A percentile compares a stretch with the other conserved stretches of the same genome.
Evolutionary conservation across 2,329 filamentous ascomycete genomes (phyloP).

Genomic region (Cryphonectria naterciae): DNA sequence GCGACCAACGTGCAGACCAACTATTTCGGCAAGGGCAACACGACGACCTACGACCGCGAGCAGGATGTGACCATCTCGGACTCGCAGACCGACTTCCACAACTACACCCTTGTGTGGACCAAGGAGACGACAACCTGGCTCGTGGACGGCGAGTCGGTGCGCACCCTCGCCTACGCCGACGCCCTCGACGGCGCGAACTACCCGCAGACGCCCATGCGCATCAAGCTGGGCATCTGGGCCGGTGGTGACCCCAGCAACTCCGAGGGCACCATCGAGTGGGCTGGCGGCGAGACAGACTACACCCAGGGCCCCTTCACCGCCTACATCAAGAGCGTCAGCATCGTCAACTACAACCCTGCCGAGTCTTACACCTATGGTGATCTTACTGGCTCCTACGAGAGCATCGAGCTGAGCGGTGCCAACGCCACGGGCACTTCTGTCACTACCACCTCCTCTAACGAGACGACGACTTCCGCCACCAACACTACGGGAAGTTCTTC

Average conservation of each 20-base stretch:
- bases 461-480: neutral
- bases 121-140: slow-evolving; percentile 65
- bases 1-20: slow-evolving; percentile 76
- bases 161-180: slow-evolving; percentile 63
- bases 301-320: slow-evolving; percentile 47
- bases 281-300: slow-evolving; percentile 61
- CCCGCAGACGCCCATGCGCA: slow-evolving; percentile 74
- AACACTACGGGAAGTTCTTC: neutral
- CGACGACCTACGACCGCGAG: slow-evolving; percentile 66
- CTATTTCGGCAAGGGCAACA: slow-evolving; percentile 77
- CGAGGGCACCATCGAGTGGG: slow-evolving; percentile 73
- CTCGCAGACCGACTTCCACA: slow-evolving; percentile 60
- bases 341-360: slow-evolving; percentile 46
- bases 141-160: slow-evolving; percentile 64
- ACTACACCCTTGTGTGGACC: slow-evolving; percentile 72
- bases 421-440: slow-evolving; percentile 12
- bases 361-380: slow-evolving; percentile 48
- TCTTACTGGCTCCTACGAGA: slow-evolving; percentile 46
- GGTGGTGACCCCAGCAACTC: slow-evolving; percentile 61
- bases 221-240: slow-evolving; percentile 72
- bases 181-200: slow-evolving; percentile 62
- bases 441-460: slow-evolving; percentile 19
- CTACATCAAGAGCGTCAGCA: slow-evolving; percentile 50
- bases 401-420: slow-evolving; percentile 43
- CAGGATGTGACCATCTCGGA: slow-evolving; percentile 57